Conservation (phyloP, 768 basidiomycete genomes). For the Hortiboletus flavorubellus region DNA sequence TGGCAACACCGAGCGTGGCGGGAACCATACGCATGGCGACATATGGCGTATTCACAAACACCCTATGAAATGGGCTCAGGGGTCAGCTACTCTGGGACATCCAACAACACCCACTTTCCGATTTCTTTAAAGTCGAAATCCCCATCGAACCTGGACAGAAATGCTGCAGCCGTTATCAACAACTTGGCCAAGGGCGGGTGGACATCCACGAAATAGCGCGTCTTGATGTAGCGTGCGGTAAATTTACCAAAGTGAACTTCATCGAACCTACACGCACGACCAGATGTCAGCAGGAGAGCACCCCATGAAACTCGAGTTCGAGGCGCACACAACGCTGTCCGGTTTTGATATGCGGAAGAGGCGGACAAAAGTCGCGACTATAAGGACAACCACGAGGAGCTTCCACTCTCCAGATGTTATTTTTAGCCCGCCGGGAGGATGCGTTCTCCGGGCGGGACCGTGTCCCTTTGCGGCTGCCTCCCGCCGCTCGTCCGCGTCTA, state of each 20-base stretch:
- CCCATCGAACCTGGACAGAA: conserved; percentile 84
- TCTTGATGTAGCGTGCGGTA: conserved; percentile 90
- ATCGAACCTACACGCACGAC: conserved; percentile 66
- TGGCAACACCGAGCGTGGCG: conserved; percentile 81
- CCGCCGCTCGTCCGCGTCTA: conserved; percentile 73
- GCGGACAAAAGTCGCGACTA: conserved; percentile 78
- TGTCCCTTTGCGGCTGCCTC: conserved; percentile 68
- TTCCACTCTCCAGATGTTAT: conserved; percentile 75
- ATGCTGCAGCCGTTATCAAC: conserved; percentile 88
- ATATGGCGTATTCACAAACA: conserved; percentile 87
- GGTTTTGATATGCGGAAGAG: conserved; percentile 84
- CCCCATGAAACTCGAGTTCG: background rate
- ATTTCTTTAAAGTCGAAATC: conserved; percentile 98
- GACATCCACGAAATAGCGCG: conserved; percentile 89
- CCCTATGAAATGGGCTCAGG: conserved; percentile 39
- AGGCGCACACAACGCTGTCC: conserved; percentile 84
- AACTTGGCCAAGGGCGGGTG: conserved; percentile 97
- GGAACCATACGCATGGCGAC: conserved; percentile 98
- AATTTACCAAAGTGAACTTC: conserved; percentile 99
- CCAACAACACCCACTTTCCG: conserved; percentile 66
- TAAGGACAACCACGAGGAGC: conserved; percentile 58
- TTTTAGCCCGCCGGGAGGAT: conserved; percentile 58
- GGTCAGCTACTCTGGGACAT: background rate
- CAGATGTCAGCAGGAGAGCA: background rate
- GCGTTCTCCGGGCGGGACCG: conserved; percentile 45